These are phyloP conservation scores for Diaporthe sp. DNA, from an alignment of 2,329 filamentous ascomycete genomes.

Conservation along the genomic window DNA sequence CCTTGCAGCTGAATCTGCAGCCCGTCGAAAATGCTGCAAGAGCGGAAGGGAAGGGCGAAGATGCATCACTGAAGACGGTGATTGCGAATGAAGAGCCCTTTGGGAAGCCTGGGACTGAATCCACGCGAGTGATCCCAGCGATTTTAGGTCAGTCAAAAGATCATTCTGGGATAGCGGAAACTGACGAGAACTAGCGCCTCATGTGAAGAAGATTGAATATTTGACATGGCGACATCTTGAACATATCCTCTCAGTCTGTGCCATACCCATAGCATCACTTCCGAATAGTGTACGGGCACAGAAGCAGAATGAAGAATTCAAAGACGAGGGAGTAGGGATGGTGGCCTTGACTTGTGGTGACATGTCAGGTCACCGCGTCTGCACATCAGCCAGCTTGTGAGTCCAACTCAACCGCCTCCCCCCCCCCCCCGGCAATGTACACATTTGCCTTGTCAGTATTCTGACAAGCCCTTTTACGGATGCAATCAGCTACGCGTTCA, in stretches of 20 bases:
- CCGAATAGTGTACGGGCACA: not conserved
- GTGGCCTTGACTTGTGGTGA: constrained; percentile 23
- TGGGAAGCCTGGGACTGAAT: too few species aligned
- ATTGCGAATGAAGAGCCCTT: too few species aligned
- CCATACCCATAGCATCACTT: not conserved
- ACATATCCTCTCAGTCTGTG: constrained; percentile 14
- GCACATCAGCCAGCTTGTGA: constrained; percentile 20
- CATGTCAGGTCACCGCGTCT: constrained; percentile 21
- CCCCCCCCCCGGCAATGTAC: too few species aligned
- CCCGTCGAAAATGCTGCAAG: too few species aligned
- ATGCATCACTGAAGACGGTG: too few species aligned
- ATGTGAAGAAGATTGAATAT: not conserved
- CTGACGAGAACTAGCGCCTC: not conserved
- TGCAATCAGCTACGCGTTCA: constrained; percentile 6
- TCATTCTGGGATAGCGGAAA: not conserved
- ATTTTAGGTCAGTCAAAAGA: too few species aligned
- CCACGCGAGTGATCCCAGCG: too few species aligned
- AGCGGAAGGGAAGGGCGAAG: too few species aligned
- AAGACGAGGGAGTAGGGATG: not conserved
- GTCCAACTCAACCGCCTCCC: not conserved
- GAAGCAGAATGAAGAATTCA: not conserved
- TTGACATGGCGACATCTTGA: constrained; percentile 12
- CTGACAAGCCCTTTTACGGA: too few species aligned
- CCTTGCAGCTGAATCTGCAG: too few species aligned
- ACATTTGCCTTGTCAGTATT: too few species aligned